These are phyloP conservation scores for Venturia nashicola DNA, from an alignment of 2,329 filamentous ascomycete genomes.

Conservation along the genomic window DNA sequence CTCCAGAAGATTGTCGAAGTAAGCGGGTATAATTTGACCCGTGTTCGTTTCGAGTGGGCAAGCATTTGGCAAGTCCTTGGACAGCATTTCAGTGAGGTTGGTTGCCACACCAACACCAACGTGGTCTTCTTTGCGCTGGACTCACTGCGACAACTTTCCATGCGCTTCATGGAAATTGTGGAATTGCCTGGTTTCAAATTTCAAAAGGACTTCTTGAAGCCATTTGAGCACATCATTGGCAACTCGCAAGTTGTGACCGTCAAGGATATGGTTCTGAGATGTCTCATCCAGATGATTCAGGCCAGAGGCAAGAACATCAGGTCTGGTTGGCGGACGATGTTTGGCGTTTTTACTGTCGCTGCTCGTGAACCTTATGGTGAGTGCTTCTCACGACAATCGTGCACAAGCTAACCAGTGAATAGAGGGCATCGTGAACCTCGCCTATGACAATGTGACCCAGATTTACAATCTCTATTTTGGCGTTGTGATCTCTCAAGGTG, in stretches of 20 bases:
- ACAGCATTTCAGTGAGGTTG: slow-evolving; percentile 95
- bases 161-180: slow-evolving; percentile 98
- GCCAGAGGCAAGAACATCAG: slow-evolving; percentile 92
- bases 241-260: slow-evolving; percentile 86
- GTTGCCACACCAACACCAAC: slow-evolving; percentile 89
- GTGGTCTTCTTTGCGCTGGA: slow-evolving; percentile 98
- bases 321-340: slow-evolving; percentile 98
- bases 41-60: slow-evolving; percentile 96
- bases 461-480: slow-evolving; percentile 94
- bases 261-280: slow-evolving; percentile 94
- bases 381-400: slow-evolving; percentile 14
- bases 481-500: slow-evolving; percentile 89
- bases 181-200: slow-evolving; percentile 98
- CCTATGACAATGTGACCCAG: slow-evolving; percentile 91
- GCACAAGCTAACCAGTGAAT: slow-evolving; percentile 12
- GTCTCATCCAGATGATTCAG: slow-evolving; percentile 98
- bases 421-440: slow-evolving; percentile 92
- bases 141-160: slow-evolving; percentile 86
- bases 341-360: slow-evolving; percentile 94
- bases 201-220: slow-evolving; percentile 97
- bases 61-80: slow-evolving; percentile 97
- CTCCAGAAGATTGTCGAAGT: slow-evolving; percentile 97
- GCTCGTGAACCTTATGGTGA: slow-evolving; percentile 73
- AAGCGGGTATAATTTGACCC: slow-evolving; percentile 98
- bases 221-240: slow-evolving; percentile 93